Base-by-base conservation (phyloP, 192 early-diverging fungal species). In the Backusella circina region DNA sequence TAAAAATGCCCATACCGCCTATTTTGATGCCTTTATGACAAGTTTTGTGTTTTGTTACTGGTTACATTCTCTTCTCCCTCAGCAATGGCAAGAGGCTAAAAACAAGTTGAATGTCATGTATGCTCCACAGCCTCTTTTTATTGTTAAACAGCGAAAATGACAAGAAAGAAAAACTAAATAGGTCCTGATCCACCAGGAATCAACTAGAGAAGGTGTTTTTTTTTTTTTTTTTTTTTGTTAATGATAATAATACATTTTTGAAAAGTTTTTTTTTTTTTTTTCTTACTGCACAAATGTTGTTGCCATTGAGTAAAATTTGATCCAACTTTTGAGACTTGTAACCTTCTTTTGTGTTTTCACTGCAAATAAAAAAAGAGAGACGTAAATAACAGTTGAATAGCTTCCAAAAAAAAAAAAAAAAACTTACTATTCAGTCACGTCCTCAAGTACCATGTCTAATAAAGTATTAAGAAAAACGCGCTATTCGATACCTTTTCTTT, bases 11-110 rank as follows among this genome's bases (percentile, higher is more conserved):
- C 97, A 99, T 77, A 94, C 95, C 0, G 96, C 98, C 1, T 91
- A 93, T 74, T 97, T 93, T 85, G 98, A 99, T 77, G 92, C 98
- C 1, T 99, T 88, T 81, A 99, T 99, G 98, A 99, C 98, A 0
- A 96, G 93, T 2, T 98, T 97, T 26, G 95, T 93, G 75, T 89
- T 89, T 64, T 88, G 89, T 51, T 87, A 95, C 47, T 61, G 86
- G 36, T 3, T 36, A 38, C 33, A 67, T 21, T 36, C 66, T 1
- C 35, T 67, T 5, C 5, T 33, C 5, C 66, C 66, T 37, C 66
- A 57, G 5, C 51, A 57, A 36, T 23, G 35, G 32, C 2, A 26
- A 12, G 7, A 67, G 37, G 35, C 35, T 35, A 18, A 37, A 33
- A 36, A 36, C 12, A 36, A 36, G 21, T n/a, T 36, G 10, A 33